Percentiles rank a stretch among this genome's conserved stretches.
Conservation (phyloP, 2,329 filamentous ascomycete genomes). For the Epichloe uncinata region DNA sequence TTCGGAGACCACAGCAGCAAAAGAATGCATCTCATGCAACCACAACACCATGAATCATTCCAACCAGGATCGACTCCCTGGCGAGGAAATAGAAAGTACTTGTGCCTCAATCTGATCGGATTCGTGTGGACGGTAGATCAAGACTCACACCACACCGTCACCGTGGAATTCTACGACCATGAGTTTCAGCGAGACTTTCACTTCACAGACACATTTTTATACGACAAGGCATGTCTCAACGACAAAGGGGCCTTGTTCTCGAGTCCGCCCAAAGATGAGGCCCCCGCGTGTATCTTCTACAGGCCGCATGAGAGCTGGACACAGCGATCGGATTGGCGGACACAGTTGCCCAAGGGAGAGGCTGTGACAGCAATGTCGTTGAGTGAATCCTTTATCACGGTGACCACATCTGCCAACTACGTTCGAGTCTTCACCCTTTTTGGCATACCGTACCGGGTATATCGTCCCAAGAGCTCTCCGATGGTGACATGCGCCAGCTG, state of each 20-base stretch:
- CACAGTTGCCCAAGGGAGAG: conserved; percentile 76
- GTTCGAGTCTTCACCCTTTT: conserved; percentile 88
- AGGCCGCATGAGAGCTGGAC: conserved; percentile 97
- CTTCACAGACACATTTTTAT: conserved; percentile 90
- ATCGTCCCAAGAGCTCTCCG: conserved; percentile 79
- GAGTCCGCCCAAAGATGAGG: conserved; percentile 53
- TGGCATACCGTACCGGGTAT: conserved; percentile 77
- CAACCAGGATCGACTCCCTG: conserved; percentile 93
- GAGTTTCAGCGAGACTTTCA: conserved; percentile 89
- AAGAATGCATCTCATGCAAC: conserved; percentile 35
- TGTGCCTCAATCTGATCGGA: conserved; percentile 85
- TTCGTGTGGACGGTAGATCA: conserved; percentile 97
- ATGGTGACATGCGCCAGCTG: conserved; percentile 89
- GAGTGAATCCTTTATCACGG: conserved; percentile 81
- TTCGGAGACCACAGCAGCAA: conserved; percentile 32
- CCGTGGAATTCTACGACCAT: conserved; percentile 94
- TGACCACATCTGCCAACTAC: conserved; percentile 76
- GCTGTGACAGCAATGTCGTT: conserved; percentile 77
- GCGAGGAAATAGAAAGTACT: conserved; percentile 85
- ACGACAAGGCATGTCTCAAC: conserved; percentile 89
- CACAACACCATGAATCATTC: conserved; percentile 69
- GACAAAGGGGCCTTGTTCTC: conserved; percentile 79
- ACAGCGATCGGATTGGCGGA: conserved; percentile 78
- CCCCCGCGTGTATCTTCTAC: conserved; percentile 79
- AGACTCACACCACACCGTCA: conserved; percentile 84